Evolutionary conservation across 1,284 basidiomycete genomes (phyloP).

Genomic region (Thecaphora thlaspeos): DNA sequence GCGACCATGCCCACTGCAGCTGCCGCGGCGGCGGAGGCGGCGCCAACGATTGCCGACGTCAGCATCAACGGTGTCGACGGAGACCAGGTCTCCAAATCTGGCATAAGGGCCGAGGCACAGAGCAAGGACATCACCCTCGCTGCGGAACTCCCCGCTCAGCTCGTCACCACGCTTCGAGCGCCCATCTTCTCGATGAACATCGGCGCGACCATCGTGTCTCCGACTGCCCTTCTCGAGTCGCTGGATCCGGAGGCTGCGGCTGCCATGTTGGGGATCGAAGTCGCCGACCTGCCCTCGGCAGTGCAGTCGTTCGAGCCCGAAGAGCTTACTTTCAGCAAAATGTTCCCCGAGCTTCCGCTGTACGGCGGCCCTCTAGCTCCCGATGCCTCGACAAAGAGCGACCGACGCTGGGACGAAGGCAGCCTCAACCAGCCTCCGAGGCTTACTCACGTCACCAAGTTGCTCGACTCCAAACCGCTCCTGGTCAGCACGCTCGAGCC

Average conservation of each 20-base stretch:
- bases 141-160: conserved; percentile 40
- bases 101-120: conserved; percentile 18
- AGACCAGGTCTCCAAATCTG: neutral
- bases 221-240: conserved; percentile 39
- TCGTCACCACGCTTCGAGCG: conserved; percentile 48
- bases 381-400: conserved; percentile 52
- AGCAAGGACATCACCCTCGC: conserved; percentile 43
- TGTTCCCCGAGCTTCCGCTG: conserved; percentile 62
- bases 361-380: conserved; percentile 55
- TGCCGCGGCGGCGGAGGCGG: too few relatives aligned
- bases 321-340: conserved; percentile 39
- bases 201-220: conserved; percentile 44
- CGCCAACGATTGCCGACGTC: too few relatives aligned
- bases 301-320: conserved; percentile 33
- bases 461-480: conserved; percentile 64
- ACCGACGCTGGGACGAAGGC: conserved; percentile 61
- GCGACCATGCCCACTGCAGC: too few relatives aligned
- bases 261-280: conserved; percentile 41
- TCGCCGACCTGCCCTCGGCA: conserved; percentile 23
- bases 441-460: conserved; percentile 61
- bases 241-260: conserved; percentile 43
- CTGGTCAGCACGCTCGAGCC: conserved; percentile 64
- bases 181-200: conserved; percentile 51
- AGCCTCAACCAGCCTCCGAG: conserved; percentile 41
- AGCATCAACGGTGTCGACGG: neutral